Conservation (phyloP, 495 filamentous ascomycete genomes). For the Penicillium fimorum region DNA sequence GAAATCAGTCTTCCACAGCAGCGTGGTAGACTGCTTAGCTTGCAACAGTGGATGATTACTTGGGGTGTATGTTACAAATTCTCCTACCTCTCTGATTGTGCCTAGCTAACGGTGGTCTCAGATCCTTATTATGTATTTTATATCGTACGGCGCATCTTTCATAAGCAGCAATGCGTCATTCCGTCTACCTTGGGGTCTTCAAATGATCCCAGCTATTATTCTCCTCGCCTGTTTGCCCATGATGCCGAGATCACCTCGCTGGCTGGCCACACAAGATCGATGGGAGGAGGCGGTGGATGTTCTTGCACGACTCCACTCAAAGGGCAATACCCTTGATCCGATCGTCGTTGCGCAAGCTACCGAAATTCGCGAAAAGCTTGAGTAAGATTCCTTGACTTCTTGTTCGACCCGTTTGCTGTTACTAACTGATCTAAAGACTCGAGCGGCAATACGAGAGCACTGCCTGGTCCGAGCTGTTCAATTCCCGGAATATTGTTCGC, state of each 20-base stretch:
- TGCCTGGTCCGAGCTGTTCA: slow-evolving; percentile 56
- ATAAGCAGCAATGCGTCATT: slow-evolving; percentile 16
- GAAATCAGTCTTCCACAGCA: slow-evolving; percentile 25
- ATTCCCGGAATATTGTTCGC: slow-evolving; percentile 64
- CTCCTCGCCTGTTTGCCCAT: slow-evolving; percentile 50
- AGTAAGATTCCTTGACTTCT: slow-evolving; percentile 4
- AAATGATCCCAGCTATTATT: slow-evolving; percentile 50
- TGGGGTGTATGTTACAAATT: slow-evolving; percentile 18
- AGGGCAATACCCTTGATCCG: slow-evolving; percentile 15
- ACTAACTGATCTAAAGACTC: slow-evolving; percentile 12
- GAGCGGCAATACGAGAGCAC: slow-evolving; percentile 37
- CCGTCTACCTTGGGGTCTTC: slow-evolving; percentile 22
- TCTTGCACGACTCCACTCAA: slow-evolving; percentile 42
- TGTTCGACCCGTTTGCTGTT: neutral
- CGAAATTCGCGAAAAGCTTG: slow-evolving; percentile 24
- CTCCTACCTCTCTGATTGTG: neutral
- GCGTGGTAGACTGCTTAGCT: slow-evolving; percentile 19
- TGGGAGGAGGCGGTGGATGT: slow-evolving; percentile 57
- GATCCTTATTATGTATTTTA: slow-evolving; percentile 28
- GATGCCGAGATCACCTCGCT: slow-evolving; percentile 63
- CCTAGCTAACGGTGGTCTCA: neutral
- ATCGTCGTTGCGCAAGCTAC: slow-evolving; percentile 16
- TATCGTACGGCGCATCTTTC: slow-evolving; percentile 21
- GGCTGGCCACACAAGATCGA: slow-evolving; percentile 58
- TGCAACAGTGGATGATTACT: slow-evolving; percentile 27